Evolutionary conservation across 768 basidiomycete genomes (phyloP).

Genomic region (Agrocybe praecox): DNA sequence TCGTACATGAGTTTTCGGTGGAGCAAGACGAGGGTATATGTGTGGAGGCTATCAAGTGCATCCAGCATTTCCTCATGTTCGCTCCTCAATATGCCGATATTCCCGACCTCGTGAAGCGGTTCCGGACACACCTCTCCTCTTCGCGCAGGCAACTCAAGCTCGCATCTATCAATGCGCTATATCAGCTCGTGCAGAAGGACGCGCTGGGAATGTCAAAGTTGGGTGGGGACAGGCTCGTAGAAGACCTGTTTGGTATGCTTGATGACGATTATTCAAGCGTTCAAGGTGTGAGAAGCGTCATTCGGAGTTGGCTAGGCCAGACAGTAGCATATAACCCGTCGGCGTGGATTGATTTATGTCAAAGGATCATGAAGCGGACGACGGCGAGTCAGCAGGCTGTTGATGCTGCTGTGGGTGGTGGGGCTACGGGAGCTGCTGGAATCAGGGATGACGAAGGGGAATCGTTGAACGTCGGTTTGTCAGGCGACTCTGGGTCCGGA

Average conservation of each 20-base stretch:
- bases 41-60: slow-evolving; percentile 94
- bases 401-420: slow-evolving; percentile 51
- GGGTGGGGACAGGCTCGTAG: slow-evolving; percentile 92
- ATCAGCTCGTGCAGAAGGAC: slow-evolving; percentile 96
- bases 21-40: slow-evolving; percentile 88
- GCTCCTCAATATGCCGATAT: slow-evolving; percentile 83
- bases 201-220: slow-evolving; percentile 89
- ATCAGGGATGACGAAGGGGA: slow-evolving; percentile 89
- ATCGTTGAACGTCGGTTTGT: slow-evolving; percentile 71
- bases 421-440: slow-evolving; percentile 38
- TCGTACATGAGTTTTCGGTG: slow-evolving; percentile 82
- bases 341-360: slow-evolving; percentile 98
- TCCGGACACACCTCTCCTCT: slow-evolving; percentile 80
- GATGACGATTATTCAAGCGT: slow-evolving; percentile 89
- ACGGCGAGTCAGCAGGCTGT: slow-evolving; percentile 80
- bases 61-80: slow-evolving; percentile 97
- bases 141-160: slow-evolving; percentile 84
- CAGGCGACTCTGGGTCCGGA: slow-evolving; percentile 30
- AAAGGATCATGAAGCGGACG: slow-evolving; percentile 94
- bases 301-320: slow-evolving; percentile 92
- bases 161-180: slow-evolving; percentile 93
- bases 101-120: slow-evolving; percentile 75
- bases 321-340: slow-evolving; percentile 92
- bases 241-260: slow-evolving; percentile 92
- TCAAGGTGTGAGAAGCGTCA: slow-evolving; percentile 92